Evolutionary conservation across 139 green algal genomes (phyloP).

Genomic region (Coelastrella sp.): DNA sequence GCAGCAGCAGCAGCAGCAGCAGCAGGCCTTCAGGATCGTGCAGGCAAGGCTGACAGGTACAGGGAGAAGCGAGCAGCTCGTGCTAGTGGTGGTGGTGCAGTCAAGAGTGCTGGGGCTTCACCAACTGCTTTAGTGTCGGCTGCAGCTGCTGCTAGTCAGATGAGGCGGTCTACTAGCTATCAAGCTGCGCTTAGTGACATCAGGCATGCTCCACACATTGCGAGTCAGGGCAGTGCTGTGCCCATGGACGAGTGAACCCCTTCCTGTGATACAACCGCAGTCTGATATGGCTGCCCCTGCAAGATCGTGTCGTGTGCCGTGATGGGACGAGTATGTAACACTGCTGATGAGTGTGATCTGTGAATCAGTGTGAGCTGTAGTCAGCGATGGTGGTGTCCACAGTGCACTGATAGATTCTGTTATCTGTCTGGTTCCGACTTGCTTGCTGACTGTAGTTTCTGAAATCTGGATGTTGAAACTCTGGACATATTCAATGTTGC

Average conservation of each 20-base stretch:
- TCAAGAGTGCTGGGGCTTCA: neutral
- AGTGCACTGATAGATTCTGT: too few species aligned
- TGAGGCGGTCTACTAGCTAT: neutral
- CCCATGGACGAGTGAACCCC: neutral
- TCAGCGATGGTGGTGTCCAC: too few species aligned
- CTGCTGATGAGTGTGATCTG: too few species aligned
- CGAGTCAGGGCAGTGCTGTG: neutral
- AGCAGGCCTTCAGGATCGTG: neutral
- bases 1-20: slow-evolving; percentile 5
- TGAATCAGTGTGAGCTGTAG: too few species aligned
- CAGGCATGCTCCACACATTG: neutral
- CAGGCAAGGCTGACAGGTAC: slow-evolving; percentile 10
- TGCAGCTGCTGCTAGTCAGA: neutral
- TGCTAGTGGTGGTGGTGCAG: neutral
- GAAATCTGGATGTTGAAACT: too few species aligned
- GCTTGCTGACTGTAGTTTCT: too few species aligned
- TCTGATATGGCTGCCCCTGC: too few species aligned
- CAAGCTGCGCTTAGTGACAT: slow-evolving; percentile 8
- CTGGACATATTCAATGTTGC: too few species aligned
- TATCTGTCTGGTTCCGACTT: too few species aligned
- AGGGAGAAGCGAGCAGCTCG: slow-evolving; percentile 22
- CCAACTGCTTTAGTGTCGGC: neutral
- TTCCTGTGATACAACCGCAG: neutral
- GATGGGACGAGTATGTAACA: too few species aligned
- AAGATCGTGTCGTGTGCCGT: too few species aligned